These are phyloP conservation scores for Metarhizium robertsii DNA, from an alignment of 2,329 filamentous ascomycete genomes.

Conservation along the genomic window DNA sequence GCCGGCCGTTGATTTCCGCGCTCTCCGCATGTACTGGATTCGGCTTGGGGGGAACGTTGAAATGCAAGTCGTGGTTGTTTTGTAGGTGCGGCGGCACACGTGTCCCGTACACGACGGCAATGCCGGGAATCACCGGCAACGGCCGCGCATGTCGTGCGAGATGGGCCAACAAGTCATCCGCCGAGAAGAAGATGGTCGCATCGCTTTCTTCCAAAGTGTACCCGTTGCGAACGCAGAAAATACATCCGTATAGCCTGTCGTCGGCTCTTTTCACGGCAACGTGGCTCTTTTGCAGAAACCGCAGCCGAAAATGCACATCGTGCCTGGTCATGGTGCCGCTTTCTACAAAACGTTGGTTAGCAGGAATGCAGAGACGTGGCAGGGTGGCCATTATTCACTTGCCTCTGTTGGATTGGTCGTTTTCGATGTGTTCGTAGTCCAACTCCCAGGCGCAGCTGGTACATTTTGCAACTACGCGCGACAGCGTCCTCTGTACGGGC, in stretches of 20 bases:
- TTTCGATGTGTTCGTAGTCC: constrained; percentile 41
- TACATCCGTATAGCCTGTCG: constrained; percentile 43
- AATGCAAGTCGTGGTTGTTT: constrained; percentile 46
- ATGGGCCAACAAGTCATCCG: constrained; percentile 42
- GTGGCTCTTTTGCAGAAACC: constrained; percentile 48
- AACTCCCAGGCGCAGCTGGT: constrained; percentile 43
- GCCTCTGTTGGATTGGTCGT: constrained; percentile 40
- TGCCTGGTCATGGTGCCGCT: constrained; percentile 35
- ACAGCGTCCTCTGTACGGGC: constrained; percentile 25
- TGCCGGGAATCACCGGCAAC: constrained; percentile 36
- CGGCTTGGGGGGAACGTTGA: constrained; percentile 27
- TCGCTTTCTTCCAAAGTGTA: constrained; percentile 43
- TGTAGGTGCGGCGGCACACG: constrained; percentile 28
- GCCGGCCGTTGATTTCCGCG: constrained; percentile 31
- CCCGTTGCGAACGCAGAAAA: constrained; percentile 42
- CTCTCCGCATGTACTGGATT: constrained; percentile 32
- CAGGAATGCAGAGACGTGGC: not conserved
- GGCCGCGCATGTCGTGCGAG: constrained; percentile 44
- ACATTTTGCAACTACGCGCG: constrained; percentile 35
- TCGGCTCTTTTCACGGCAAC: constrained; percentile 39
- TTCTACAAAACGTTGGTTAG: not conserved
- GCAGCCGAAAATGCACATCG: constrained; percentile 39
- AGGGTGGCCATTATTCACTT: constrained; percentile 1
- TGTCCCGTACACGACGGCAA: constrained; percentile 36
- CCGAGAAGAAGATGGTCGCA: constrained; percentile 46